These are phyloP conservation scores for Mycosphaerella arachidis DNA, from an alignment of 2,329 filamentous ascomycete genomes.

Conservation along the genomic window DNA sequence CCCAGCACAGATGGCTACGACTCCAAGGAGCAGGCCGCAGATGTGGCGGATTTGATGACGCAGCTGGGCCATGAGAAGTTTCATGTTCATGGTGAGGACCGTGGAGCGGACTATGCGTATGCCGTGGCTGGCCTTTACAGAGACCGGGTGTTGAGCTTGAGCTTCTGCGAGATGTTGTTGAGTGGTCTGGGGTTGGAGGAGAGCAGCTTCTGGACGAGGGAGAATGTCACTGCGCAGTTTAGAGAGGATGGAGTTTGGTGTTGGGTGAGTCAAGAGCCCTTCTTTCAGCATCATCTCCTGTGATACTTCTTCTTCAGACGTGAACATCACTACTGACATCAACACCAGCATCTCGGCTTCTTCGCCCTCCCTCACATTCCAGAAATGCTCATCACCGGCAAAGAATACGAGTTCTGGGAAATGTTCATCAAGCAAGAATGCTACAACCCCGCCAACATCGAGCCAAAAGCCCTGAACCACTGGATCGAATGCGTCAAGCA, in stretches of 20 bases:
- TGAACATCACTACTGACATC: constrained; percentile 1
- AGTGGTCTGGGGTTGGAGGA: constrained; percentile 32
- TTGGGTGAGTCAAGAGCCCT: constrained; percentile 22
- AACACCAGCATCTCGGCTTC: constrained; percentile 29
- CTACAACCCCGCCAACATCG: constrained; percentile 36
- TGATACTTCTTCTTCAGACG: too few species aligned
- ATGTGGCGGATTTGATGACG: constrained; percentile 35
- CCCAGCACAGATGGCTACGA: constrained; percentile 38
- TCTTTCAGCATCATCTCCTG: neutral
- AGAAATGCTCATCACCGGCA: constrained; percentile 38
- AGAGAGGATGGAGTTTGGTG: constrained; percentile 35
- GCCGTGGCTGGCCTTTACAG: constrained; percentile 32
- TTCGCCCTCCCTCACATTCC: constrained; percentile 37
- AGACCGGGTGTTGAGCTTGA: constrained; percentile 31
- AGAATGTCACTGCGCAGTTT: constrained; percentile 32
- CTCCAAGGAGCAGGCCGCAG: constrained; percentile 34
- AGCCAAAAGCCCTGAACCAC: constrained; percentile 32
- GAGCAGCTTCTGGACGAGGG: constrained; percentile 29
- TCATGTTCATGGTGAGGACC: constrained; percentile 35
- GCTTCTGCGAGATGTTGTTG: constrained; percentile 35
- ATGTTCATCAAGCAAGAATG: constrained; percentile 40
- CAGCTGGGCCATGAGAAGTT: constrained; percentile 33
- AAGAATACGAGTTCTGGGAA: constrained; percentile 39
- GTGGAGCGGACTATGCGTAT: constrained; percentile 36
- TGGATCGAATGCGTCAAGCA: constrained; percentile 33